Conservation (phyloP, 345 rosid genomes). For the Toxicodendron radicans region DNA sequence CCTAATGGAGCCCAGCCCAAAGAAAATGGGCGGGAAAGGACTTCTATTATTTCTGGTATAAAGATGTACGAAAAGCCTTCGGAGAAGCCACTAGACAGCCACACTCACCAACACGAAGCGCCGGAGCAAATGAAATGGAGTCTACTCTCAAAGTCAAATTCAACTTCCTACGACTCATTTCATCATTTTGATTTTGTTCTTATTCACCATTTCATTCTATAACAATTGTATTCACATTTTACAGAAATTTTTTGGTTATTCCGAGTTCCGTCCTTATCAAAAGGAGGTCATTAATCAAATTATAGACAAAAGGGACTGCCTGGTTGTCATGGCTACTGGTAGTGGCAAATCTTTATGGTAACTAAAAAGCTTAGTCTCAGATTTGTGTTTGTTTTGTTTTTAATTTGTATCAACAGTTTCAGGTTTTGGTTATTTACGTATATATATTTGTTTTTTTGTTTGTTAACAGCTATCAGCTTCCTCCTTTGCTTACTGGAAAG, state of each 20-base stretch:
- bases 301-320: slow-evolving; percentile 34
- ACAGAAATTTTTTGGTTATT: slow-evolving; percentile 42
- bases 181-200: neutral
- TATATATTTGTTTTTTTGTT: neutral
- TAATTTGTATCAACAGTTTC: neutral
- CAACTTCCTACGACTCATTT: neutral
- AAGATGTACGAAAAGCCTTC: neutral
- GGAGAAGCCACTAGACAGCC: neutral
- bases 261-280: slow-evolving; percentile 43
- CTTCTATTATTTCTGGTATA: neutral
- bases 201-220: neutral
- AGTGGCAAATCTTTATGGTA: slow-evolving; percentile 57
- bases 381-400: neutral
- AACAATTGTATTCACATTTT: neutral
- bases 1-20: neutral
- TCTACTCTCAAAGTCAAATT: slow-evolving; percentile 4
- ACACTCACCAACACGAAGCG: neutral
- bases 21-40: neutral
- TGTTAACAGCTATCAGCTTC: slow-evolving; percentile 41
- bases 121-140: neutral
- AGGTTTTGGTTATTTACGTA: neutral
- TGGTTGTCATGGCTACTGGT: slow-evolving; percentile 57
- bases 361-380: neutral
- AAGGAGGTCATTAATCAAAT: slow-evolving; percentile 41
- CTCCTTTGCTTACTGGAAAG: slow-evolving; percentile 39